Evolutionary conservation across 371 early-diverging fungal genomes (phyloP).

Genomic region (Apophysomyces trapeziformis): DNA sequence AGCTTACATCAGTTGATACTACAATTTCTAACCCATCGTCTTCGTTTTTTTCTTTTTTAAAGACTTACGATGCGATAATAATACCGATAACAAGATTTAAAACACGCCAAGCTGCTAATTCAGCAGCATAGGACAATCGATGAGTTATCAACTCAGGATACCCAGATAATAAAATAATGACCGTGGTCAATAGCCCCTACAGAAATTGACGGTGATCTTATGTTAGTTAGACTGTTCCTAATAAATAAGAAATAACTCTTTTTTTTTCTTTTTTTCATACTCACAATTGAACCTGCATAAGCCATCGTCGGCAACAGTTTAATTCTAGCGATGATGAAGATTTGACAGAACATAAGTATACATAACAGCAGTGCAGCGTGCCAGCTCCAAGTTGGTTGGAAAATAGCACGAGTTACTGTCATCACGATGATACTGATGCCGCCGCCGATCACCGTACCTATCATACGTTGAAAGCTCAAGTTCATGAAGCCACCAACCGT

Average conservation of each 20-base stretch:
- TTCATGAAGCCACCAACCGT: conserved; percentile 40
- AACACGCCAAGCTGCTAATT: conserved; percentile 40
- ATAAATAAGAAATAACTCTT: not conserved
- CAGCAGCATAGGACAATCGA: conserved; percentile 25
- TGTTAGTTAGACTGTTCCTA: too few relatives aligned
- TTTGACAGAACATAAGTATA: conserved; percentile 35
- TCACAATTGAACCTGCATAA: conserved; percentile 44
- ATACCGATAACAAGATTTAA: conserved; percentile 43
- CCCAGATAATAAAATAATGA: conserved; percentile 37
- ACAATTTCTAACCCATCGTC: not conserved
- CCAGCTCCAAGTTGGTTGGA: conserved; percentile 31
- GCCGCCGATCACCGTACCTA: conserved; percentile 42
- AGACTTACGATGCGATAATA: conserved; percentile 37
- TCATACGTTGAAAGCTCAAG: conserved; percentile 36
- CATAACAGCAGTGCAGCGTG: conserved; percentile 29
- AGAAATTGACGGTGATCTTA: not conserved
- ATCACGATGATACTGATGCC: conserved; percentile 32
- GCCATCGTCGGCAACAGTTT: conserved; percentile 34
- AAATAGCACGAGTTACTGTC: conserved; percentile 38
- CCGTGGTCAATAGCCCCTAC: conserved; percentile 36
- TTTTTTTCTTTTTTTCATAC: not conserved
- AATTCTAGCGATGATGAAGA: conserved; percentile 38
- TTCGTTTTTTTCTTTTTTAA: not conserved
- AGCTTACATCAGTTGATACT: conserved; percentile 1
- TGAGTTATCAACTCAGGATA: conserved; percentile 35